These are phyloP conservation scores for Coffea canephora DNA, from an alignment of 257 asterid species.

Conservation along the genomic window DNA sequence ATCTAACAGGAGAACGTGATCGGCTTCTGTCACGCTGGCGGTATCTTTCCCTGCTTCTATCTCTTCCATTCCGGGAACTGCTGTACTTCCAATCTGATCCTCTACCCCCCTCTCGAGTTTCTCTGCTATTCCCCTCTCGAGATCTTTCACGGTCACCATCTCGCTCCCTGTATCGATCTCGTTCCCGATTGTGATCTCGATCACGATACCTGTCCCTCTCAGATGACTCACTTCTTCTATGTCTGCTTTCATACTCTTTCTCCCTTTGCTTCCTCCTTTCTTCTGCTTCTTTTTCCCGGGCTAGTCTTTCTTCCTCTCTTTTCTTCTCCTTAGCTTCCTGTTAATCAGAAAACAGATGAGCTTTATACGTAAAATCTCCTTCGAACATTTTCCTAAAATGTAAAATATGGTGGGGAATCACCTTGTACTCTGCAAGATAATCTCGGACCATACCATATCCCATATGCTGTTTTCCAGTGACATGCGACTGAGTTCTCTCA, in stretches of 20 bases:
- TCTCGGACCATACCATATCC: constrained; percentile 97
- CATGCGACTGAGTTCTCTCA: constrained; percentile 97
- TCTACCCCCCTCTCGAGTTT: constrained; percentile 53
- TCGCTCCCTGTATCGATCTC: constrained; percentile 45
- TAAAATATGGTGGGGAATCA: constrained; percentile 11
- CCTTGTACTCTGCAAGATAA: constrained; percentile 61
- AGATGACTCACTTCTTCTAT: constrained; percentile 59
- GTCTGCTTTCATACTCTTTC: constrained; percentile 60
- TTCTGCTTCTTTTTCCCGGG: constrained; percentile 84
- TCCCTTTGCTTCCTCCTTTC: constrained; percentile 76
- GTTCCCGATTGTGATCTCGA: constrained; percentile 56
- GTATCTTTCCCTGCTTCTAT: constrained; percentile 73
- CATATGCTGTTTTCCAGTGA: constrained; percentile 94
- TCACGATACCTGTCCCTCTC: constrained; percentile 74
- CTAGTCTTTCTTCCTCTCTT: constrained; percentile 76
- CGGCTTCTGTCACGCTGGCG: constrained; percentile 69
- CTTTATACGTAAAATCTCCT: constrained; percentile 7
- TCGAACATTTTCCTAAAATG: neutral
- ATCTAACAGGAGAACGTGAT: constrained; percentile 79
- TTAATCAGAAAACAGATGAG: constrained; percentile 22
- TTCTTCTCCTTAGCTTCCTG: constrained; percentile 86
- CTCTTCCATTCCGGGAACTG: constrained; percentile 67
- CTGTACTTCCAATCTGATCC: constrained; percentile 58
- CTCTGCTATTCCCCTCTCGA: constrained; percentile 67
- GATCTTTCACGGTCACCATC: constrained; percentile 56